These are phyloP conservation scores for Ceratocystis diversiconidia DNA, from an alignment of 2,329 filamentous ascomycete species.

Conservation along the genomic window DNA sequence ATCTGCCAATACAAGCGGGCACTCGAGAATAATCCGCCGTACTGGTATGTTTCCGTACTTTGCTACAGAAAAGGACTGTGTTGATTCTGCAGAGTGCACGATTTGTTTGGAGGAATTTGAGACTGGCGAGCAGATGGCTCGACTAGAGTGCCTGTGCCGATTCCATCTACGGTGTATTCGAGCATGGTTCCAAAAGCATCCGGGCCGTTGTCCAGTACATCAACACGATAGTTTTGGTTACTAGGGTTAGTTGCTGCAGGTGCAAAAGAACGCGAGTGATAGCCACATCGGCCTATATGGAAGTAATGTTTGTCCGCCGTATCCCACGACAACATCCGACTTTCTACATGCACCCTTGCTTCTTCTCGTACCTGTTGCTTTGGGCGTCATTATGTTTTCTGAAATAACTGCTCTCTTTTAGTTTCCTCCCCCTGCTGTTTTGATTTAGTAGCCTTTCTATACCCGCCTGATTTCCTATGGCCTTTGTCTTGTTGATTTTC, in stretches of 20 bases:
- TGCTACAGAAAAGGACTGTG: constrained; percentile 54
- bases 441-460: not conserved
- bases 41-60: constrained; percentile 50
- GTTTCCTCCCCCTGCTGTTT: not conserved
- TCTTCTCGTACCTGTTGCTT: not conserved
- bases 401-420: not conserved
- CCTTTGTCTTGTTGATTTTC: not conserved
- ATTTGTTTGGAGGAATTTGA: constrained; percentile 55
- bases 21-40: constrained; percentile 29
- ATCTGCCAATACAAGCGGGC: not conserved
- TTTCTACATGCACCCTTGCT: not conserved
- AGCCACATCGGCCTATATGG: not conserved
- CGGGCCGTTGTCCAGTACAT: constrained; percentile 50
- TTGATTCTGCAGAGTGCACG: constrained; percentile 53
- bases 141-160: constrained; percentile 51
- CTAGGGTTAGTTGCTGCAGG: constrained; percentile 4
- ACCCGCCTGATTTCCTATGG: not conserved
- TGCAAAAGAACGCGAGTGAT: not conserved
- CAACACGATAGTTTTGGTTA: constrained; percentile 48
- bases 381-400: not conserved
- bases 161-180: constrained; percentile 49
- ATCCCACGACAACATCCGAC: not conserved
- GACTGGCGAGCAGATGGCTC: constrained; percentile 47
- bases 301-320: too few relatives aligned
- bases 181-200: constrained; percentile 48